These are phyloP conservation scores for Globisporangium paroecandrum DNA, from an alignment of 352 stramenopile genomes.

Conservation along the genomic window DNA sequence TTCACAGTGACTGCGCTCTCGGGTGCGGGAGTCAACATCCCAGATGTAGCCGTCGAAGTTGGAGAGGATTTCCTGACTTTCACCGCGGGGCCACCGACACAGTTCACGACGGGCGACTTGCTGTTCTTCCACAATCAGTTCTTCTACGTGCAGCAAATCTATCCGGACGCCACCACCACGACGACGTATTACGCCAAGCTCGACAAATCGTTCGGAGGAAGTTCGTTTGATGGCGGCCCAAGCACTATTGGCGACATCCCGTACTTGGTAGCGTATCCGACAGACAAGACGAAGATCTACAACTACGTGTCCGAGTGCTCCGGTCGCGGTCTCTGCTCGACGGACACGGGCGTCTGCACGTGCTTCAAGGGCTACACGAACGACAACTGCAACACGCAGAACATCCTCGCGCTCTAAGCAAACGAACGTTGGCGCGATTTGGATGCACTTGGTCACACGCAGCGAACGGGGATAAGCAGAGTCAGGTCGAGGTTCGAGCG, in stretches of 20 bases:
- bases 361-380: conserved; percentile 91
- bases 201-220: conserved; percentile 50
- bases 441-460: not conserved
- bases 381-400: conserved; percentile 84
- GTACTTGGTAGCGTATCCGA: conserved; percentile 35
- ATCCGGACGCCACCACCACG: not conserved
- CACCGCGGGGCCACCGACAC: not conserved
- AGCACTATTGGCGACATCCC: not conserved
- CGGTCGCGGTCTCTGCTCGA: conserved; percentile 64
- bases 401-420: conserved; percentile 66
- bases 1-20: conserved; percentile 16
- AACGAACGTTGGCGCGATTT: not conserved
- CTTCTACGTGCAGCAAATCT: conserved; percentile 32
- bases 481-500: not conserved
- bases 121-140: conserved; percentile 69
- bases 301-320: conserved; percentile 76
- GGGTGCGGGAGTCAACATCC: not conserved
- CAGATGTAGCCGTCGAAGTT: not conserved
- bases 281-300: conserved; percentile 34
- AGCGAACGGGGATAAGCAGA: not conserved
- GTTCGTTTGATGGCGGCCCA: conserved; percentile 16
- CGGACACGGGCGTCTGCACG: conserved; percentile 64
- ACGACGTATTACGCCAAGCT: conserved; percentile 21
- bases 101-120: conserved; percentile 19
- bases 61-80: conserved; percentile 22